Evolutionary conservation across 2,329 filamentous ascomycete genomes (phyloP).

Genomic region (Aspergillus novofumigatus): DNA sequence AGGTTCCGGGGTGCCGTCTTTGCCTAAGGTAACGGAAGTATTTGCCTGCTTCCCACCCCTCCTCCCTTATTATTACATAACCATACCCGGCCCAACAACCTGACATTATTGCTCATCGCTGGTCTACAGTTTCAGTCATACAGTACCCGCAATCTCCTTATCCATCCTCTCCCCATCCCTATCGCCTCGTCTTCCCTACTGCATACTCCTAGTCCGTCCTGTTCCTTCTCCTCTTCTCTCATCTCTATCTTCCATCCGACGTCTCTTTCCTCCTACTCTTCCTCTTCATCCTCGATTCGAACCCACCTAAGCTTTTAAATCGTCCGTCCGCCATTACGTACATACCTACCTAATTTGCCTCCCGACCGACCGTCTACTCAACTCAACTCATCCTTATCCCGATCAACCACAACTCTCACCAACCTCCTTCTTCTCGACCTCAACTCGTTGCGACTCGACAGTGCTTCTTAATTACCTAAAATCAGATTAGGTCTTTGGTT

Average conservation of each 20-base stretch:
- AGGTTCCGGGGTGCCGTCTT: constrained; percentile 17
- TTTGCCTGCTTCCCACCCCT: constrained; percentile 7
- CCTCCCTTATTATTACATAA: constrained; percentile 1
- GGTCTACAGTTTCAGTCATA: constrained; percentile 2
- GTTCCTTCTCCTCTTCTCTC: constrained; percentile 15
- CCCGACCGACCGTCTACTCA: constrained; percentile 1
- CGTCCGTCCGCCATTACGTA: constrained; percentile 6
- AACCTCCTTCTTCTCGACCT: constrained; percentile 6
- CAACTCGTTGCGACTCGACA: constrained; percentile 6
- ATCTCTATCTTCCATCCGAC: constrained; percentile 17
- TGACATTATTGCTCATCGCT: constrained; percentile 3
- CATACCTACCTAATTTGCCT: constrained; percentile 10
- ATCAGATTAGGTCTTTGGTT: constrained; percentile 3
- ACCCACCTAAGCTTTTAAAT: constrained; percentile 8
- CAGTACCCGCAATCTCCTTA: constrained; percentile 6
- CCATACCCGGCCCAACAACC: constrained; percentile 8
- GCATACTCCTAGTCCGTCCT: constrained; percentile 10
- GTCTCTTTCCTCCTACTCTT: constrained; percentile 16
- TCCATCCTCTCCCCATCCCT: constrained; percentile 13
- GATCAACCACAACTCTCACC: constrained; percentile 7
- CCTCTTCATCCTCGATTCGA: constrained; percentile 12
- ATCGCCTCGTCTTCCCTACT: constrained; percentile 9
- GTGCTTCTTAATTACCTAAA: constrained; percentile 3
- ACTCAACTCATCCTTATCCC: constrained; percentile 5
- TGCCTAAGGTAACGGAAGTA: constrained; percentile 9